phyloP scores from a whole-genome alignment of 2,329 filamentous ascomycete species.

The Mycosphaerella arachidis region DNA sequence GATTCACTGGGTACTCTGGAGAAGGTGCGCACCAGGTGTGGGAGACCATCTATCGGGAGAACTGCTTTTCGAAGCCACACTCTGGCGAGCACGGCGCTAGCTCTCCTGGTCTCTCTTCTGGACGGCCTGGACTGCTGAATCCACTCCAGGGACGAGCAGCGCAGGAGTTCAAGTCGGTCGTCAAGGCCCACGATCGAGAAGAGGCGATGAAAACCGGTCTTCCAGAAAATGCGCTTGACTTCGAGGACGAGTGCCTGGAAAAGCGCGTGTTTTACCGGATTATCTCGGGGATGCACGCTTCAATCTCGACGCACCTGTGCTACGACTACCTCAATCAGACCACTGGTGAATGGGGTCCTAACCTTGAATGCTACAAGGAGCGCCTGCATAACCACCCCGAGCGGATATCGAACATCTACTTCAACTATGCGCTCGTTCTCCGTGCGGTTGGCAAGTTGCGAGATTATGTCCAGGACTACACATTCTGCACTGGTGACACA shows the following conservation, averaged over 20 bases:
- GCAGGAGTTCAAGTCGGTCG: conserved; percentile 57
- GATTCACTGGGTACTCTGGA: conserved; percentile 91
- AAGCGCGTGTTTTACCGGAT: conserved; percentile 98
- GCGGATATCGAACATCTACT: conserved; percentile 94
- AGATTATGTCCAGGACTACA: conserved; percentile 75
- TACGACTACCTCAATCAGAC: conserved; percentile 95
- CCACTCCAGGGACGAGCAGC: conserved; percentile 51
- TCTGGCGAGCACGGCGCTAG: conserved; percentile 22
- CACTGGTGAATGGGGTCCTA: conserved; percentile 88
- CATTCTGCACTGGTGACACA: conserved; percentile 84
- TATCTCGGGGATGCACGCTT: conserved; percentile 95
- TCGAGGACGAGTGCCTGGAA: conserved; percentile 90
- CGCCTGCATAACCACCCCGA: conserved; percentile 83
- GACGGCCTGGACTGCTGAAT: conserved; percentile 35
- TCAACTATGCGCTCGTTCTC: conserved; percentile 95
- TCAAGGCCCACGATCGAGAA: conserved; percentile 57
- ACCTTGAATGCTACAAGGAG: conserved; percentile 79
- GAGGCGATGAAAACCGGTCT: conserved; percentile 47
- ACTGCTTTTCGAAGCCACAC: conserved; percentile 67
- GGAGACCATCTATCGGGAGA: conserved; percentile 95
- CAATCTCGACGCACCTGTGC: conserved; percentile 93
- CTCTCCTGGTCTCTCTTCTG: conserved; percentile 20
- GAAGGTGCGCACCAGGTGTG: conserved; percentile 83
- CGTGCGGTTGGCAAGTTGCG: conserved; percentile 87
- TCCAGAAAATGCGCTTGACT: conserved; percentile 62